Evolutionary conservation across 345 rosid genomes (phyloP).

Genomic region (Psidium friedrichsthalianum): DNA sequence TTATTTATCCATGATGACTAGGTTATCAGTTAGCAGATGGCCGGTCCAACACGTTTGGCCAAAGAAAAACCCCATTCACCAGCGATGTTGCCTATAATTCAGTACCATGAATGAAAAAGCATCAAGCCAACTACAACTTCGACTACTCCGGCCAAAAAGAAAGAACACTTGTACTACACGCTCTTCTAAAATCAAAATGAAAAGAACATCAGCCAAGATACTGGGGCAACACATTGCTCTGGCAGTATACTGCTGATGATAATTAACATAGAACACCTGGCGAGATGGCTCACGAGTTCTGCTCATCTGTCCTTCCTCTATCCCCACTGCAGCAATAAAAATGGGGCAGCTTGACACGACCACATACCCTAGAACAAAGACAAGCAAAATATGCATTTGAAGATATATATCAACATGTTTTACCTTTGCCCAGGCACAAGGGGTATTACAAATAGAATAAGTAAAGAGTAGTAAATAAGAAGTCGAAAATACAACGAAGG

Average conservation of each 20-base stretch:
- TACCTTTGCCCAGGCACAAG: background rate
- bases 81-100: background rate
- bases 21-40: background rate
- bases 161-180: background rate
- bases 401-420: background rate
- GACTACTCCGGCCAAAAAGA: background rate
- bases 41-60: background rate
- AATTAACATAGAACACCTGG: background rate
- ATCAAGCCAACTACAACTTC: background rate
- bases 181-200: background rate
- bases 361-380: constrained; percentile 56
- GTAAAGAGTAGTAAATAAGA: background rate
- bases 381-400: background rate
- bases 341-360: constrained; percentile 83
- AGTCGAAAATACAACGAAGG: background rate
- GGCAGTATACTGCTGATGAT: background rate
- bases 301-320: constrained; percentile 19
- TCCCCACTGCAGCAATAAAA: constrained; percentile 96
- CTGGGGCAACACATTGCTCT: background rate
- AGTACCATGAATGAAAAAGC: background rate
- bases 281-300: background rate
- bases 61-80: background rate
- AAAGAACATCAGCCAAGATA: background rate
- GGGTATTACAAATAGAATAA: background rate
- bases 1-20: background rate